Percentiles rank a stretch among this genome's conserved stretches.
These are phyloP conservation scores for Zizania latifolia DNA, from an alignment of 176 grass and related monocot species.

Conservation along the genomic window DNA sequence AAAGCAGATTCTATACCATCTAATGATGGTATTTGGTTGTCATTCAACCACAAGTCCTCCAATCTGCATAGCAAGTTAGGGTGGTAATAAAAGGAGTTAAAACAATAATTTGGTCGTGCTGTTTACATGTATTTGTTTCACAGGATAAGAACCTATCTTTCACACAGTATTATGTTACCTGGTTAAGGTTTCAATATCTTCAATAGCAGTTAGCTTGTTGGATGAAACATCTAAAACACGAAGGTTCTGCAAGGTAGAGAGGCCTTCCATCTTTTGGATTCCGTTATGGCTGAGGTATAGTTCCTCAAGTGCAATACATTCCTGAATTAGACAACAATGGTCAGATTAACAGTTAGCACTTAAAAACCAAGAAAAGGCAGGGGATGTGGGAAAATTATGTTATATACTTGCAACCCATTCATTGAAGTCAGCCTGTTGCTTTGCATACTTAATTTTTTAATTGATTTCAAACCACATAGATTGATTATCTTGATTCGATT, in stretches of 20 bases:
- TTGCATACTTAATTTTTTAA: slow-evolving; percentile 91
- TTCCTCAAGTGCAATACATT: slow-evolving; percentile 74
- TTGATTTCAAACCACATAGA: slow-evolving; percentile 80
- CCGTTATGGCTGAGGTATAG: slow-evolving; percentile 95
- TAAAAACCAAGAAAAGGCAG: slow-evolving; percentile 1
- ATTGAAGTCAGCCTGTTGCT: slow-evolving; percentile 82
- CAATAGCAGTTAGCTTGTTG: slow-evolving; percentile 68
- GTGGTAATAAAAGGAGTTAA: not conserved
- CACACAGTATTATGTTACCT: slow-evolving; percentile 40
- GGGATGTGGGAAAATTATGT: not conserved
- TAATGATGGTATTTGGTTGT: slow-evolving; percentile 93
- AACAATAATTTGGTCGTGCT: not conserved
- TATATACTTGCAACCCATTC: slow-evolving; percentile 77
- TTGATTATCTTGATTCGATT: slow-evolving; percentile 76
- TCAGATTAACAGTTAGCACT: not conserved
- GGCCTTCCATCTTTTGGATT: slow-evolving; percentile 90
- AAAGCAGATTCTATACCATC: slow-evolving; percentile 60
- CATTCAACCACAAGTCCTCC: slow-evolving; percentile 97
- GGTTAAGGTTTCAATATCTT: slow-evolving; percentile 68
- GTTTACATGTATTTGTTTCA: not conserved
- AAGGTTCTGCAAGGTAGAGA: slow-evolving; percentile 81
- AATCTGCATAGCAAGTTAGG: slow-evolving; percentile 42
- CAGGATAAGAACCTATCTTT: not conserved
- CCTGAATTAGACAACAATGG: slow-evolving; percentile 42
- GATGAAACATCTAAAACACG: slow-evolving; percentile 84